A percentile compares a stretch with the other conserved stretches of the same genome.
Evolutionary conservation across 495 filamentous ascomycete species (phyloP).

Genomic region (Aspergillus conjunctus): DNA sequence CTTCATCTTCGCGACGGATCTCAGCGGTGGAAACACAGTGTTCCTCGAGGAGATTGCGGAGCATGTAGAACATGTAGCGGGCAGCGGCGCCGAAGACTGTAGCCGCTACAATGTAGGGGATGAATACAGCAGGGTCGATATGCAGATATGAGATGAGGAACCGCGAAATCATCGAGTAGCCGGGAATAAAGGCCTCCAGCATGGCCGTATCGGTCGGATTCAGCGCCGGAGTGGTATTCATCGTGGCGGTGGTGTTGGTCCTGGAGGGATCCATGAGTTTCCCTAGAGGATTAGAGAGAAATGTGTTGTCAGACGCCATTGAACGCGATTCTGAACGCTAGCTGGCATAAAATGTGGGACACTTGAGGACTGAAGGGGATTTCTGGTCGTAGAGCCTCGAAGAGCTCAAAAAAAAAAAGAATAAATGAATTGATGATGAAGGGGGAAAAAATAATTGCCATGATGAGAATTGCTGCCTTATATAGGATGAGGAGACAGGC

Average conservation of each 20-base stretch:
- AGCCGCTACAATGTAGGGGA: slow-evolving; percentile 59
- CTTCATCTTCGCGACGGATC: slow-evolving; percentile 66
- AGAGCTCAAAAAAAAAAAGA: background rate
- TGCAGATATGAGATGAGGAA: slow-evolving; percentile 61
- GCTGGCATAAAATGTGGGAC: background rate
- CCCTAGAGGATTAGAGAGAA: slow-evolving; percentile 1
- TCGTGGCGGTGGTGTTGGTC: slow-evolving; percentile 28
- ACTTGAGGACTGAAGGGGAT: background rate
- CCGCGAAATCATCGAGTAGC: slow-evolving; percentile 65
- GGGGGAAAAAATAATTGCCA: background rate
- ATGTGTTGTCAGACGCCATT: background rate
- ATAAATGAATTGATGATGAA: background rate
- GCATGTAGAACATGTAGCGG: slow-evolving; percentile 51
- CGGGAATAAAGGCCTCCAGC: slow-evolving; percentile 75
- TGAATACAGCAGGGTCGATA: slow-evolving; percentile 71
- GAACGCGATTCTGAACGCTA: background rate
- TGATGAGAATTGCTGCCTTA: background rate
- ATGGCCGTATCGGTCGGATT: slow-evolving; percentile 43
- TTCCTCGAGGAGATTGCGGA: slow-evolving; percentile 35
- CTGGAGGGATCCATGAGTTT: slow-evolving; percentile 3
- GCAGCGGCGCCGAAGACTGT: slow-evolving; percentile 52
- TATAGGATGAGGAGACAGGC: background rate
- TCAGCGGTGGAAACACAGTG: slow-evolving; percentile 59
- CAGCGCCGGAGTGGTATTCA: slow-evolving; percentile 22
- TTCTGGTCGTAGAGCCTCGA: background rate